Evolutionary conservation across 2,329 filamentous ascomycete genomes (phyloP).

Genomic region (Cryphonectria nitschkei): DNA sequence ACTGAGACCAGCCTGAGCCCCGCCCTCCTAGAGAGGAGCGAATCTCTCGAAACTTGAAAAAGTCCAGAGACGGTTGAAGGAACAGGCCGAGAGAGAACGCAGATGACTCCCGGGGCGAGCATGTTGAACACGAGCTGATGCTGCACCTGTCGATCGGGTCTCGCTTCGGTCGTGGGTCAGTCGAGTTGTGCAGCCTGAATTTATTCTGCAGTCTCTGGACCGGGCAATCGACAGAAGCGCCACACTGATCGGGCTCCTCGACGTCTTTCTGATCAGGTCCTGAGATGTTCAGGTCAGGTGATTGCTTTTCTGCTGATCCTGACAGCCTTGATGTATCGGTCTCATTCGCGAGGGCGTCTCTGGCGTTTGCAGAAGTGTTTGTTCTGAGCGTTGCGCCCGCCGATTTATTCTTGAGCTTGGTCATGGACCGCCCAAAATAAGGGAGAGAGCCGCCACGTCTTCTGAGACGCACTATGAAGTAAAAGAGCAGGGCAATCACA

Average conservation of each 20-base stretch:
- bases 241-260: slow-evolving; percentile 8
- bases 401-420: neutral
- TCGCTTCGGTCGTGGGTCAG: slow-evolving; percentile 18
- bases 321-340: neutral
- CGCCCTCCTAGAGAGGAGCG: slow-evolving; percentile 6
- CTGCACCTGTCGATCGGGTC: slow-evolving; percentile 16
- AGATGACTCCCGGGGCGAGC: slow-evolving; percentile 12
- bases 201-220: slow-evolving; percentile 22
- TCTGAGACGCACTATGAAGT: slow-evolving; percentile 12
- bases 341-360: neutral
- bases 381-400: neutral
- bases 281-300: neutral
- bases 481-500: slow-evolving; percentile 9
- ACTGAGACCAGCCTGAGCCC: slow-evolving; percentile 25
- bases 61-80: slow-evolving; percentile 22
- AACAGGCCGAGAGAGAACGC: slow-evolving; percentile 22
- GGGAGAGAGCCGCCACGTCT: slow-evolving; percentile 6
- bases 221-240: slow-evolving; percentile 18
- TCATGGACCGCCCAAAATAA: neutral
- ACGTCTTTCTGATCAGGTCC: neutral
- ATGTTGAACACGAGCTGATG: slow-evolving; percentile 20
- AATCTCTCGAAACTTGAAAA: slow-evolving; percentile 21
- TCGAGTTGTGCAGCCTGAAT: slow-evolving; percentile 22
- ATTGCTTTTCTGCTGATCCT: neutral
- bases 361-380: neutral